phyloP scores from a whole-genome alignment of 2,329 filamentous ascomycete genomes.

The Fusarium sarcochroum region DNA sequence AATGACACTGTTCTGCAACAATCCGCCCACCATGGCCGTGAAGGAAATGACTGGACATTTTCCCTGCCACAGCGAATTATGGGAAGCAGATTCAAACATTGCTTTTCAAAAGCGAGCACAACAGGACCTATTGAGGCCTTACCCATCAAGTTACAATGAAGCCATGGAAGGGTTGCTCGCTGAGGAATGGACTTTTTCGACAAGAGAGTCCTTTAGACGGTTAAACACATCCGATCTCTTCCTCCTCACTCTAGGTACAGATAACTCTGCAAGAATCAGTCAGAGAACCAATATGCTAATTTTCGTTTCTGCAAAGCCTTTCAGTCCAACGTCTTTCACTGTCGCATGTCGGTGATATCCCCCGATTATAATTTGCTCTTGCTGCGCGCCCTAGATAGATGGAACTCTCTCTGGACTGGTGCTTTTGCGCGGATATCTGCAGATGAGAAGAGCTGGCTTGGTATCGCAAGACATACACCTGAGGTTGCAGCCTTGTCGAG shows the following conservation, averaged over 20 bases:
- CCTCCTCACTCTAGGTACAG: neutral
- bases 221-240: slow-evolving; percentile 11
- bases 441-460: slow-evolving; percentile 24
- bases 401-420: slow-evolving; percentile 21
- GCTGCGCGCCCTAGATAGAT: slow-evolving; percentile 22
- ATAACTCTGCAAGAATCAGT: accelerated
- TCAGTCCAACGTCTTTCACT: slow-evolving; percentile 16
- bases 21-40: slow-evolving; percentile 19
- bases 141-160: neutral
- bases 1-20: slow-evolving; percentile 25
- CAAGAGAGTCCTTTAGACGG: neutral
- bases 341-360: slow-evolving; percentile 12
- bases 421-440: neutral
- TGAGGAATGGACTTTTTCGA: slow-evolving; percentile 8
- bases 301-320: slow-evolving; percentile 2
- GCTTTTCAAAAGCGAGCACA: neutral
- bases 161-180: slow-evolving; percentile 15
- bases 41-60: slow-evolving; percentile 35
- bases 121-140: accelerated
- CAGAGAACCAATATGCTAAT: neutral
- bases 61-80: slow-evolving; percentile 21
- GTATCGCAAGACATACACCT: slow-evolving; percentile 17
- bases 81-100: slow-evolving; percentile 21
- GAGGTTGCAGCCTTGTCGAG: slow-evolving; percentile 21
- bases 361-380: neutral